Evolutionary conservation across 2,329 filamentous ascomycete species (phyloP), one percentile per base, ranked within the genome.

Genomic region (Diaporthe caulivora): DNA sequence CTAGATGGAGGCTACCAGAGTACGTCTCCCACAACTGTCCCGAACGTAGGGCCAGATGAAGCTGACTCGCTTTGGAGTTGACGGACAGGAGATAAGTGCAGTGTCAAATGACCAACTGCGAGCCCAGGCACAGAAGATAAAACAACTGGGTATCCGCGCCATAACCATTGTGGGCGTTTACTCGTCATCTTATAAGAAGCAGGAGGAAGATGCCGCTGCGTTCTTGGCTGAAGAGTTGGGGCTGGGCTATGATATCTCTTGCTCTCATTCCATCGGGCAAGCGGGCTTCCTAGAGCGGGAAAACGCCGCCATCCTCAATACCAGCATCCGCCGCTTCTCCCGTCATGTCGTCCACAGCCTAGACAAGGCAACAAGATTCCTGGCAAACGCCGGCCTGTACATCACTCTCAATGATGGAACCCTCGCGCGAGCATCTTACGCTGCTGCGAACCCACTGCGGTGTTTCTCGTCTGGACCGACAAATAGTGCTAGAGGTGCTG

Each of bases 261-360:
- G 62, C 31, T 67, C 62, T 15, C 31, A 49, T 3, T 53, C 62
- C n/a, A 67, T 67, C 18, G 62, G 62, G 9, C 62, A 53, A 29
- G 62, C 62, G 8, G 62, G 62, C 49, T 57, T 53, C 29, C 31
- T 58, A 15, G 54, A 60, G n/a, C 53, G 42, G 37, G 65, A 62
- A 44, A 69, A 70, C 29, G 62, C 62, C 11, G 62, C 62, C 1
- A n/a, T 67, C 15, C 62, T 67, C 15, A 67, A 67, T 3, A 47
- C 62, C 47, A 67, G 62, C 62, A 53, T 53, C 4, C 62, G 62
- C 47, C 62, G 62, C 11, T 53, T 67, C 31, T 53, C 62, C 31
- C 62, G 47, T 15, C 44, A 40, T 13, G 62, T 67, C 15, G 62
- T 67, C 5, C 31, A 13, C 31, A 67, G 47, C 1, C 44, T 67